These are phyloP conservation scores for Corrigiola litoralis DNA, from an alignment of 179 eudicot species.

Conservation along the genomic window DNA sequence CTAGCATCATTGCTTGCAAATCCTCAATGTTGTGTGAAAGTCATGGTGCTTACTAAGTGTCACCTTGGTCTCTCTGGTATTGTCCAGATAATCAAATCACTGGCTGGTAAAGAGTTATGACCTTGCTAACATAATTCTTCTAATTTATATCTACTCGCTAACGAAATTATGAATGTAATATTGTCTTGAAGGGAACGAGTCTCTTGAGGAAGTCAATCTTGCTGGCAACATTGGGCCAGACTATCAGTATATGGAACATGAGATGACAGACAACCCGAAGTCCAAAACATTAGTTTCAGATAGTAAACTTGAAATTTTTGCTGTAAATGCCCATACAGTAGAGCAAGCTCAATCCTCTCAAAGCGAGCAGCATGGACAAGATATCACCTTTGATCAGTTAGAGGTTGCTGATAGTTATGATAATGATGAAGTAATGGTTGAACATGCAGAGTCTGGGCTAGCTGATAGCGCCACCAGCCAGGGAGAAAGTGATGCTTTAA, in stretches of 20 bases:
- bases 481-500: constrained; percentile 16
- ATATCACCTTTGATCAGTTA: constrained; percentile 28
- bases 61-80: constrained; percentile 61
- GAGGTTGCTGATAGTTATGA: constrained; percentile 86
- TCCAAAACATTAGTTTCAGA: constrained; percentile 10
- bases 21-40: constrained; percentile 52
- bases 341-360: constrained; percentile 23
- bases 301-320: constrained; percentile 12
- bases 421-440: constrained; percentile 15
- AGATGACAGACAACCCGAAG: constrained; percentile 6
- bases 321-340: constrained; percentile 8
- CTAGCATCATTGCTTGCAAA: constrained; percentile 52
- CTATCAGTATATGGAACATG: constrained; percentile 9
- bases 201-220: constrained; percentile 79
- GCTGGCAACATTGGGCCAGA: constrained; percentile 47
- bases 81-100: constrained; percentile 48
- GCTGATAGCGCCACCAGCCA: constrained; percentile 34
- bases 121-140: background rate
- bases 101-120: constrained; percentile 33
- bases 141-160: background rate
- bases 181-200: constrained; percentile 33
- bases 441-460: constrained; percentile 24
- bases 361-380: constrained; percentile 20
- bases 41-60: constrained; percentile 61
- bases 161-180: background rate